Evolutionary conservation across 1,284 basidiomycete species (phyloP), one percentile per base, ranked within the genome.

Genomic region (Heliocybe sulcata): DNA sequence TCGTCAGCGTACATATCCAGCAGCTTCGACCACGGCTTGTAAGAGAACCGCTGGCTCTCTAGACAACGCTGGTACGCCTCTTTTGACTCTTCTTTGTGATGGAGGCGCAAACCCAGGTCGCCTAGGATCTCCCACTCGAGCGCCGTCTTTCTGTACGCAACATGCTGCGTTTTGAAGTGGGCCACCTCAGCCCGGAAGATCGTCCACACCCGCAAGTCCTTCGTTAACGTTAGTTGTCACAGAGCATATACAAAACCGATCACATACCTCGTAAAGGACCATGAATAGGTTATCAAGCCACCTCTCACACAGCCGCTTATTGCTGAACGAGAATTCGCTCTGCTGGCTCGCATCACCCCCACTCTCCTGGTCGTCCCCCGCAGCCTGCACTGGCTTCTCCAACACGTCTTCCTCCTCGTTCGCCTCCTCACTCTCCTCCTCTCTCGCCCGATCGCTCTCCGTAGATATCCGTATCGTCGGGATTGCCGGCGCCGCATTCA

Each of bases 201-300:
- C 0, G 97, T 99, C 87, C 96, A 99, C 11, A 99, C 92, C n/a
- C 97, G 86, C 51, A 99, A 76, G 67, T 99, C 96, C 88, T 95
- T n/a, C 3, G 31, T 45, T 2, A 48, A 31, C 20, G 33, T 35
- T 16, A 9, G 33, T 35, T 16, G 9, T 26, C 10, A 49, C 22
- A 16, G 14, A 29, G 20, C 27, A 49, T n/a, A 25, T 25, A 16
- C 54, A 26, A 29, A 42, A 48, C n/a, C n/a, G 6, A 23, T 16
- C 9, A 19, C 4, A 22, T 58, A 90, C 92, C 82, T 98, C 95
- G 69, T 98, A 98, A 2, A 98, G 76, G 1, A 98, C 94, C 93
- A 99, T 95, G 74, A 99, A 99, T 55, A 99, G 71, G 64, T 99
- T 99, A 69, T 98, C 96, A 53, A 99, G 77, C 96, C 96, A 99